Evolutionary conservation across 306 rosid species (phyloP), one percentile per base, ranked within the genome.

Genomic region (Castanea crenata): DNA sequence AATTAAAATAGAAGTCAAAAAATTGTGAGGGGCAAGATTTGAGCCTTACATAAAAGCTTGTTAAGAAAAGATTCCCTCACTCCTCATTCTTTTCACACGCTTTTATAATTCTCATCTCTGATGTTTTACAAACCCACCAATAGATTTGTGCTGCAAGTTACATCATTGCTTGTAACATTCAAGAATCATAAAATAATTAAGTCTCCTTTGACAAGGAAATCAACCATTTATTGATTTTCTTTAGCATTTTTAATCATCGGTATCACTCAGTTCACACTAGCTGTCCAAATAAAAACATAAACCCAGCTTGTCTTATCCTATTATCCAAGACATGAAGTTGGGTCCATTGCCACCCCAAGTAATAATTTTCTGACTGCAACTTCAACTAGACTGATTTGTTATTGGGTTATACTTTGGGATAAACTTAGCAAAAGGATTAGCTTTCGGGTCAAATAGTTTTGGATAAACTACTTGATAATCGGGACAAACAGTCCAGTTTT

Each of bases 211-310:
- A 41, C 29, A 38, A 38, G 14, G 32, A 20, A 21, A 70, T 4
- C 29, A 70, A 46, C 19, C 74, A 46, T 70, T 20, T 41, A 41
- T 41, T 41, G 46, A 41, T 41, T 8, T 20, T 46, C 18, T 5
- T 13, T 16, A 12, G 8, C 65, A n/a, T 49, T 71, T 2, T 46
- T 51, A 44, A 49, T 49, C 51, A 71, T 71, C 75, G 16, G 75
- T 11, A 71, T 71, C 58, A 49, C n/a, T 49, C 61, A 21, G 75
- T 71, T 71, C 75, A 71, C 58, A 51, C 75, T 71, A 51, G 20
- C 21, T 15, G 29, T 5, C 34, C 15, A 34, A 6, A 29, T 67
- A 31, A n/a, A 59, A n/a, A 21, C 29, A n/a, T n/a, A 59, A 5
- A 18, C 31, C 65, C 27, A 18, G 12, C 5, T 59, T 59, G 9